Percentiles rank a stretch among this genome's conserved stretches.
phyloP scores from a whole-genome alignment of 345 rosid species.

The Melastoma malabathricum region DNA sequence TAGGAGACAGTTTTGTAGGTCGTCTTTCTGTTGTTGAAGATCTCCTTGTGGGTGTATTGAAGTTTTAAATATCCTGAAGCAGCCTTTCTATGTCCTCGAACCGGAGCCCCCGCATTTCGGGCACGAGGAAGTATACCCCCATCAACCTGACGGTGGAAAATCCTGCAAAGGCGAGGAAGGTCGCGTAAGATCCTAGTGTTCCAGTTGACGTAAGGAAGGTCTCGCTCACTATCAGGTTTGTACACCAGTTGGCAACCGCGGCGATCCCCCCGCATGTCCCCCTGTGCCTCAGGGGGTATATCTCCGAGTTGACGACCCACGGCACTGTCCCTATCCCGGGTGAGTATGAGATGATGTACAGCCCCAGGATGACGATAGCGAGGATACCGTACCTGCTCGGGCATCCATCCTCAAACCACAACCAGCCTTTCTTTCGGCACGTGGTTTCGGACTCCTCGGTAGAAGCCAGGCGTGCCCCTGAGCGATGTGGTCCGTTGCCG shows the following conservation, averaged over 20 bases:
- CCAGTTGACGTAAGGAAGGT: conserved; percentile 54
- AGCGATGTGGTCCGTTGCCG: conserved; percentile 15
- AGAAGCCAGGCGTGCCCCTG: conserved; percentile 58
- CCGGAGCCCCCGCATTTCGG: conserved; percentile 75
- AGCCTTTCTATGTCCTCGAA: conserved; percentile 71
- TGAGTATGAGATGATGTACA: conserved; percentile 72
- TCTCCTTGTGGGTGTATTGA: background rate
- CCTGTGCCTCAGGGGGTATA: conserved; percentile 69
- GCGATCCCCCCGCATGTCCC: conserved; percentile 88
- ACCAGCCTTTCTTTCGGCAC: conserved; percentile 29
- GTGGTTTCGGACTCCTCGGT: conserved; percentile 28
- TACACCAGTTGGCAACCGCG: conserved; percentile 73
- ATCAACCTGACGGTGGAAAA: conserved; percentile 42
- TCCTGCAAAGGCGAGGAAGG: conserved; percentile 57
- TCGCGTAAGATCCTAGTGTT: conserved; percentile 62
- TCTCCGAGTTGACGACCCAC: conserved; percentile 83
- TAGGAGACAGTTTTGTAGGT: no score
- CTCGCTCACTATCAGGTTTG: conserved; percentile 75
- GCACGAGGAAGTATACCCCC: conserved; percentile 61
- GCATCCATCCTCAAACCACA: conserved; percentile 81
- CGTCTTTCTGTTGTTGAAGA: background rate
- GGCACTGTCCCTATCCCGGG: conserved; percentile 90
- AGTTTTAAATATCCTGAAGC: conserved; percentile 24
- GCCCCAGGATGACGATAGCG: conserved; percentile 54
- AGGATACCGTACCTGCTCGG: conserved; percentile 75